These are phyloP conservation scores for Botrytis medusae DNA, from an alignment of 2,329 filamentous ascomycete genomes.

Conservation along the genomic window DNA sequence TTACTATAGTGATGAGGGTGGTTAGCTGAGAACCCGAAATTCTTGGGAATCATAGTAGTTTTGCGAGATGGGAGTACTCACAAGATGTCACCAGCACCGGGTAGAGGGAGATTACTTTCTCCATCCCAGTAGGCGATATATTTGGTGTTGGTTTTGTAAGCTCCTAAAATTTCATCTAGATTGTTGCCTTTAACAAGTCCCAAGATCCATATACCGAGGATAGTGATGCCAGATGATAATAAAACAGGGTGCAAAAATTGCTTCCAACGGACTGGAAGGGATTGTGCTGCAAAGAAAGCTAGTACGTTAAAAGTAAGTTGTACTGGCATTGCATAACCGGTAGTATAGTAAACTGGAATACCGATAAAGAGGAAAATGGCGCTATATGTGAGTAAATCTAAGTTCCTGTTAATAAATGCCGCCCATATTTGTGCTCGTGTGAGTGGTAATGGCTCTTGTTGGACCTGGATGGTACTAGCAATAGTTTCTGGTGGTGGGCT, in stretches of 20 bases:
- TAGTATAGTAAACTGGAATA: slow-evolving; percentile 54
- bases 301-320: slow-evolving; percentile 52
- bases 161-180: slow-evolving; percentile 45
- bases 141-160: slow-evolving; percentile 53
- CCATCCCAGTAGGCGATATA: slow-evolving; percentile 54
- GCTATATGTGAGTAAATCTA: slow-evolving; percentile 49
- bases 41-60: background rate
- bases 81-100: slow-evolving; percentile 59
- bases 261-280: slow-evolving; percentile 50
- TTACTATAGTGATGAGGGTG: slow-evolving; percentile 27
- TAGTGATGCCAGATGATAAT: slow-evolving; percentile 53
- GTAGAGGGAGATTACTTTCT: slow-evolving; percentile 37
- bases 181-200: slow-evolving; percentile 47
- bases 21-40: background rate
- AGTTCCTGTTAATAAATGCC: slow-evolving; percentile 45
- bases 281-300: slow-evolving; percentile 51
- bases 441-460: slow-evolving; percentile 46
- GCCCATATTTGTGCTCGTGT: slow-evolving; percentile 54
- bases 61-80: background rate
- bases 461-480: slow-evolving; percentile 30
- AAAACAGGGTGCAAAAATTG: slow-evolving; percentile 59
- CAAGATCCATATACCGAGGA: slow-evolving; percentile 54
- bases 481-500: slow-evolving; percentile 4
- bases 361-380: slow-evolving; percentile 51
- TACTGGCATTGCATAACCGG: slow-evolving; percentile 50